Percentiles rank a stretch among this genome's conserved stretches.
Evolutionary conservation across 805 yeast genomes (phyloP).

Genomic region (Priceomyces carsonii): DNA sequence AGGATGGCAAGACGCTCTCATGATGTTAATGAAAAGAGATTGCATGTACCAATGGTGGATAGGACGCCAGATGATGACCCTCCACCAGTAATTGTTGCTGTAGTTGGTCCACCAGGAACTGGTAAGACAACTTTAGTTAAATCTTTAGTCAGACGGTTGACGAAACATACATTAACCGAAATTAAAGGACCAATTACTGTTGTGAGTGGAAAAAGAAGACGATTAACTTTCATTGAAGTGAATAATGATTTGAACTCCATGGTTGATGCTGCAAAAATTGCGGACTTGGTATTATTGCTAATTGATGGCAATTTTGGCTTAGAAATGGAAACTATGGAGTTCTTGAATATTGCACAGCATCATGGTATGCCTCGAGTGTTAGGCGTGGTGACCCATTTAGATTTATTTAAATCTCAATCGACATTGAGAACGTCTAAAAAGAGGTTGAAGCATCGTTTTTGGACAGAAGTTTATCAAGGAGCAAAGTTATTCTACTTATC

Average conservation of each 20-base stretch:
- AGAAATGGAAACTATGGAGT: constrained; percentile 99
- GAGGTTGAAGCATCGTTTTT: constrained; percentile 86
- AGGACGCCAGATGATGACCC: constrained; percentile 97
- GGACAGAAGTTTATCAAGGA: constrained; percentile 99
- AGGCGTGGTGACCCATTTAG: constrained; percentile 95
- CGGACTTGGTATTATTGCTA: constrained; percentile 85
- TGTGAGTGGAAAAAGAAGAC: constrained; percentile 90
- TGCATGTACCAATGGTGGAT: constrained; percentile 97
- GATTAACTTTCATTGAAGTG: constrained; percentile 91
- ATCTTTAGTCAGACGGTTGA: constrained; percentile 81
- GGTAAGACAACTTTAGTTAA: constrained; percentile 94
- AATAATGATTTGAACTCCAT: constrained; percentile 90
- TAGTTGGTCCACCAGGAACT: constrained; percentile 98
- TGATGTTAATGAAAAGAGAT: constrained; percentile 78
- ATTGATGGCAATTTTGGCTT: constrained; percentile 97
- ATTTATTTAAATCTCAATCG: constrained; percentile 84
- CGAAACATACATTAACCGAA: constrained; percentile 83
- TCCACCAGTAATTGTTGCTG: constrained; percentile 94
- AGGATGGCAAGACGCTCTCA: constrained; percentile 80
- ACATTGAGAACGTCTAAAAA: constrained; percentile 91
- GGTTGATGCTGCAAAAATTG: constrained; percentile 94
- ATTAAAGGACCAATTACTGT: constrained; percentile 96
- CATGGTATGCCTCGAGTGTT: constrained; percentile 98
- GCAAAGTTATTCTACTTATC: constrained; percentile 93
- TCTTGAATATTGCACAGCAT: constrained; percentile 91